These are phyloP conservation scores for Agaricus blazei DNA, from an alignment of 768 basidiomycete species.

Conservation along the genomic window DNA sequence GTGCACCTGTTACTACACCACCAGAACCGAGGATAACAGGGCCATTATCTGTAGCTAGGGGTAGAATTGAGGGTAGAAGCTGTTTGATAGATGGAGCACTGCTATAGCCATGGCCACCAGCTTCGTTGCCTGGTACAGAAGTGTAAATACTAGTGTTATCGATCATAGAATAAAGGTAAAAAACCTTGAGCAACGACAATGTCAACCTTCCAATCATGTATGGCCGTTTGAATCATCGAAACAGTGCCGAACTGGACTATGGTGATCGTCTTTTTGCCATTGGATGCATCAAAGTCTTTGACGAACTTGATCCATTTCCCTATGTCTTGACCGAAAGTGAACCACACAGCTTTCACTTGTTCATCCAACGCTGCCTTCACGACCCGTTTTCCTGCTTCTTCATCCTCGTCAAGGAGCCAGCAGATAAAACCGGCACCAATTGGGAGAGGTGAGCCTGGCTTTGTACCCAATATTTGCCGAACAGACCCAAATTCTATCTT, in stretches of 20 bases:
- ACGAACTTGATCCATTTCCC: slow-evolving; percentile 57
- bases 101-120: slow-evolving; percentile 70
- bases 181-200: slow-evolving; percentile 76
- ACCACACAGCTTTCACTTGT: slow-evolving; percentile 64
- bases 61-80: slow-evolving; percentile 52
- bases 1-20: slow-evolving; percentile 59
- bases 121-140: slow-evolving; percentile 56
- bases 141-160: slow-evolving; percentile 4
- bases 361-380: slow-evolving; percentile 48
- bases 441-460: slow-evolving; percentile 34
- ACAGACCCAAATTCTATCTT: slow-evolving; percentile 48
- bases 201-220: slow-evolving; percentile 67
- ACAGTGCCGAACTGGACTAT: slow-evolving; percentile 64
- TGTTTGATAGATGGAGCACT: slow-evolving; percentile 55
- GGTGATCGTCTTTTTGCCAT: slow-evolving; percentile 39
- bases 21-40: slow-evolving; percentile 71
- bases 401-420: slow-evolving; percentile 60
- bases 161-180: background rate
- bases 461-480: slow-evolving; percentile 34
- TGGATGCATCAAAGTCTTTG: slow-evolving; percentile 45
- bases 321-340: slow-evolving; percentile 62
- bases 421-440: slow-evolving; percentile 72
- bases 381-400: slow-evolving; percentile 31
- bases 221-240: slow-evolving; percentile 53
- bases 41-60: slow-evolving; percentile 31